phyloP scores from a whole-genome alignment of 148 eudicot species.

The Heliosperma pusillum region DNA sequence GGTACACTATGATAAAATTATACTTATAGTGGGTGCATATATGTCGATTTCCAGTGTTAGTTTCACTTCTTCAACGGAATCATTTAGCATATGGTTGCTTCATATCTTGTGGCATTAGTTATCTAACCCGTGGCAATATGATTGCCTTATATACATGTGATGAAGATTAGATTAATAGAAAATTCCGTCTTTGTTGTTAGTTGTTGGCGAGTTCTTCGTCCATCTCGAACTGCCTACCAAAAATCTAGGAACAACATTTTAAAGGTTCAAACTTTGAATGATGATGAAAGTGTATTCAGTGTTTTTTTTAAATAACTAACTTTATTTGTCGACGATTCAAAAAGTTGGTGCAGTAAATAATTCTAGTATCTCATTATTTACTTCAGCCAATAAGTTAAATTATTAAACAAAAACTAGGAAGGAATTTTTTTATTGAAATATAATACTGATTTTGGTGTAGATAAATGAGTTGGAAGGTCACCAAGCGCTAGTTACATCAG shows the following conservation, averaged over 20 bases:
- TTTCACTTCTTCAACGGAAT: too few relatives aligned
- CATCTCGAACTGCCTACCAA: neutral
- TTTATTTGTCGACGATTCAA: too few relatives aligned
- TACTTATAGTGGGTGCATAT: too few relatives aligned
- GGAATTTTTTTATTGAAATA: neutral
- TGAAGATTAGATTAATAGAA: neutral
- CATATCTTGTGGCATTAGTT: too few relatives aligned
- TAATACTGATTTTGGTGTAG: slow-evolving; percentile 27
- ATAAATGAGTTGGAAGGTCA: slow-evolving; percentile 81
- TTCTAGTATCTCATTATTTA: too few relatives aligned
- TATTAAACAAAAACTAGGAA: neutral
- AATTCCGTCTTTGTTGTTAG: neutral
- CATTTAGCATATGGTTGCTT: too few relatives aligned
- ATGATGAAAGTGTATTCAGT: neutral
- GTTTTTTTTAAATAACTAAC: neutral
- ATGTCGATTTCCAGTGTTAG: too few relatives aligned
- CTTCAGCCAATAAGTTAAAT: neutral
- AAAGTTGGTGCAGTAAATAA: too few relatives aligned
- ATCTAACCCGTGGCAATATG: too few relatives aligned
- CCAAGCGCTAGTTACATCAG: slow-evolving; percentile 62
- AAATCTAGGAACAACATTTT: neutral
- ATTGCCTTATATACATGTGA: neutral
- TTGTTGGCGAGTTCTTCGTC: neutral
- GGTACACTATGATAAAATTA: too few relatives aligned
- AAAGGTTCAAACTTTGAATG: neutral